Conservation (phyloP, 768 basidiomycete genomes). For the Austroboletus festivus region DNA sequence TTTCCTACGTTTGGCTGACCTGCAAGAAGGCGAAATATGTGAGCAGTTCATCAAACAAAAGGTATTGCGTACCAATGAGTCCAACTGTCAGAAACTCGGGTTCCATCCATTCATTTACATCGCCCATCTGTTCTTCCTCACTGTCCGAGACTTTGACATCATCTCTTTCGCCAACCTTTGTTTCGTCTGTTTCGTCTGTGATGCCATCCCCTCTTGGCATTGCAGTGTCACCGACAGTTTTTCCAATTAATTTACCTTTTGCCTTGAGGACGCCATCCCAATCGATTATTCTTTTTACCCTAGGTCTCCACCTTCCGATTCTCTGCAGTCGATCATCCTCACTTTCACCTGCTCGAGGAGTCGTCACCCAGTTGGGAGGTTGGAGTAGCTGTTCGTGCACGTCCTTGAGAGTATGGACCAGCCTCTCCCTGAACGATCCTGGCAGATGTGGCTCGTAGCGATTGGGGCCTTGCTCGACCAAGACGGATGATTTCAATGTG, state of each 20-base stretch:
- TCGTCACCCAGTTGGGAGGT: slow-evolving; percentile 58
- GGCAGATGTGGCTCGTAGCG: slow-evolving; percentile 68
- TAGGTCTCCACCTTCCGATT: slow-evolving; percentile 60
- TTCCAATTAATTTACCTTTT: slow-evolving; percentile 43
- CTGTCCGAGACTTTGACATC: slow-evolving; percentile 5
- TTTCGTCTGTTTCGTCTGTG: slow-evolving; percentile 3
- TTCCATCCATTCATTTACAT: slow-evolving; percentile 32
- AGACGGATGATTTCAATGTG: slow-evolving; percentile 40
- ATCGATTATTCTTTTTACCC: slow-evolving; percentile 62
- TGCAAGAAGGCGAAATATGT: slow-evolving; percentile 19
- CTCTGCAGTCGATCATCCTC: slow-evolving; percentile 44
- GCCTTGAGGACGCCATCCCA: slow-evolving; percentile 64
- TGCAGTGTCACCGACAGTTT: slow-evolving; percentile 41
- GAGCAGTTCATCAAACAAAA: slow-evolving; percentile 1
- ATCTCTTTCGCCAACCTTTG: slow-evolving; percentile 24
- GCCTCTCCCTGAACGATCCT: slow-evolving; percentile 53
- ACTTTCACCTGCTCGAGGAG: slow-evolving; percentile 37
- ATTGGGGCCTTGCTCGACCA: slow-evolving; percentile 40
- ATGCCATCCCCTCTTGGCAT: slow-evolving; percentile 27
- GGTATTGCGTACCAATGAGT: slow-evolving; percentile 54
- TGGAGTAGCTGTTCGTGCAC: slow-evolving; percentile 65
- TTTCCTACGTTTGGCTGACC: slow-evolving; percentile 98
- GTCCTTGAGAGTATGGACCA: slow-evolving; percentile 62
- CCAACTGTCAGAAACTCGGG: slow-evolving; percentile 74
- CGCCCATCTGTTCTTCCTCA: slow-evolving; percentile 15